Evolutionary conservation across 257 asterid genomes (phyloP).

Genomic region (Gentiana macrophylla): DNA sequence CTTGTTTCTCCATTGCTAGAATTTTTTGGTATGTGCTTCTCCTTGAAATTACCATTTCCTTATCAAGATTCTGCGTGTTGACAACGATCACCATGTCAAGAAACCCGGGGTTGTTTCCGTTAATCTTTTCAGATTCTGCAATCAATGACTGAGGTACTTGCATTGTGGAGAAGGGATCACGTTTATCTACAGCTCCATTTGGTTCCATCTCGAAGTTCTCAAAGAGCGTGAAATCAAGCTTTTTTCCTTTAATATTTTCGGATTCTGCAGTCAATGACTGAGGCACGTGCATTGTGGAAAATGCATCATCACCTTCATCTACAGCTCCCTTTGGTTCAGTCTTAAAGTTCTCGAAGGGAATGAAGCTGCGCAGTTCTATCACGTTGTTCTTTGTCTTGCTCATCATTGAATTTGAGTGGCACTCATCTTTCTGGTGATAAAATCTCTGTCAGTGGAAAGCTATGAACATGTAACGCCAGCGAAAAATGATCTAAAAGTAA

Average conservation of each 20-base stretch:
- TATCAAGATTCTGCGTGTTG: conserved; percentile 67
- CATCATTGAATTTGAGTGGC: conserved; percentile 24
- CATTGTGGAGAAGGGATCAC: conserved; percentile 30
- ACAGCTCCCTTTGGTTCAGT: conserved; percentile 26
- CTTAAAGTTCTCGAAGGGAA: conserved; percentile 37
- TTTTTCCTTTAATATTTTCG: conserved; percentile 31
- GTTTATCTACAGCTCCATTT: conserved; percentile 28
- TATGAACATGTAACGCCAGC: neutral
- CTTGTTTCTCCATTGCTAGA: conserved; percentile 77
- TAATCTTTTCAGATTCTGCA: conserved; percentile 35
- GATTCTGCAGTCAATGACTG: conserved; percentile 31
- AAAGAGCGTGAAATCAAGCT: conserved; percentile 35
- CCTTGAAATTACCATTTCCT: conserved; percentile 86
- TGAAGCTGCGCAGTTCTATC: conserved; percentile 45
- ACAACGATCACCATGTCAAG: conserved; percentile 52
- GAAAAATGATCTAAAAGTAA: neutral
- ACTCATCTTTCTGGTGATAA: conserved; percentile 35
- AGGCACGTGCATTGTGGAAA: conserved; percentile 33
- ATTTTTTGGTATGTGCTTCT: conserved; percentile 83
- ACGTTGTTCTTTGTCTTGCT: conserved; percentile 26
- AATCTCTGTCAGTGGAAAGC: conserved; percentile 10
- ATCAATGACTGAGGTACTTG: conserved; percentile 30
- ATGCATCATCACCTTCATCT: conserved; percentile 30
- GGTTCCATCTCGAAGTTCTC: conserved; percentile 29
- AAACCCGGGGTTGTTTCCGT: conserved; percentile 27